These are phyloP conservation scores for Thinopyrum elongatum DNA, from an alignment of 176 grass and related monocot species.

Conservation along the genomic window DNA sequence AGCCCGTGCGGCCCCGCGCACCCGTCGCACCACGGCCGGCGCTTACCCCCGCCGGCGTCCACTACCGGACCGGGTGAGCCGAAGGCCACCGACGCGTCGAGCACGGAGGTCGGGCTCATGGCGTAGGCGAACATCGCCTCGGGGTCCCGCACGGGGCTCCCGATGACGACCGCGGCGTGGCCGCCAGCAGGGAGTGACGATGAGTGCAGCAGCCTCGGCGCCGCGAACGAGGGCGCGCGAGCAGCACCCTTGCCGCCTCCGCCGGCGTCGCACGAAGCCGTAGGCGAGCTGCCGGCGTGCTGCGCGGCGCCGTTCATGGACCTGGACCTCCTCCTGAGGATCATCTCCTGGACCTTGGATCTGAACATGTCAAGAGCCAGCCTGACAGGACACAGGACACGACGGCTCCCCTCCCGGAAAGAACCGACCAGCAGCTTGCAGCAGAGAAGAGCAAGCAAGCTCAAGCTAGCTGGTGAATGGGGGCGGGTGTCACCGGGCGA, in stretches of 20 bases:
- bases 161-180: background rate
- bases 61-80: background rate
- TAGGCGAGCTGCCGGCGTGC: background rate
- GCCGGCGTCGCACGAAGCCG: background rate
- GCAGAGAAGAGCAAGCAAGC: no score
- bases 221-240: constrained; percentile 15
- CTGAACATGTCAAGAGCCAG: constrained; percentile 42
- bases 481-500: background rate
- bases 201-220: constrained; percentile 46
- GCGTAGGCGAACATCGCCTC: constrained; percentile 27
- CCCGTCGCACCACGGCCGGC: constrained; percentile 39
- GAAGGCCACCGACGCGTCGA: constrained; percentile 34
- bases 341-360: constrained; percentile 62
- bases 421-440: background rate
- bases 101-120: constrained; percentile 63
- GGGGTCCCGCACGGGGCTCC: background rate
- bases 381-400: no score
- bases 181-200: constrained; percentile 34
- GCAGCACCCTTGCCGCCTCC: constrained; percentile 7
- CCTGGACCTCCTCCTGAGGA: constrained; percentile 47
- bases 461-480: background rate
- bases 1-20: constrained; percentile 40
- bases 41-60: background rate
- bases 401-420: background rate
- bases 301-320: constrained; percentile 30